Evolutionary conservation across 257 asterid genomes (phyloP), one percentile per base, ranked within the genome.

Genomic region (Capsicum chinense): DNA sequence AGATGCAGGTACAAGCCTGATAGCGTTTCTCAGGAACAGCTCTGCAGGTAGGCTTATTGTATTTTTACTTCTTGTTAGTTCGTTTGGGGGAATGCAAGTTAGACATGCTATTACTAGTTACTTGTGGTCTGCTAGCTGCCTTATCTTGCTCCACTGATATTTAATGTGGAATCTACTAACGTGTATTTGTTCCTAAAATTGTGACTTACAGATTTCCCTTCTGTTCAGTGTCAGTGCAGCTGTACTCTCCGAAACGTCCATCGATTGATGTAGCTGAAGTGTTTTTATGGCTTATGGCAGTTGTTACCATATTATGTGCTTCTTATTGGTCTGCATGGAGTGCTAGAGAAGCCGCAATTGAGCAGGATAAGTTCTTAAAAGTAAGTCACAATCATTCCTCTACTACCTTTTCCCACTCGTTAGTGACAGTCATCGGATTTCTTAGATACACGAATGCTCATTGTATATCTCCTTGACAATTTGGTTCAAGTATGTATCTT

Each of bases 311-410:
- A 15, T 57, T 83, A 60, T 83, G 82, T 83, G 86, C 86, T 69
- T 94, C 99, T 71, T 95, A 94, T 86, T 95, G 99, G 99, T 95
- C 99, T 47, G 97, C 99, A n/a, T 94, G 97, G 97, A 92, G 91
- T 82, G 98, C 99, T 56, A 91, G 92, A 87, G 97, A 95, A 89
- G 93, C 95, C 62, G 93, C 95, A 82, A 76, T 88, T 79, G 98
- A 95, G 89, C 94, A 92, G 83, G 98, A 94, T 86, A 94, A 94
- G 88, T 92, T 93, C 84, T 84, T 95, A 58, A 94, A 95, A 95
- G 99, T 94, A 73, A 83, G 56, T 52, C 54, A 14, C 79, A 47
- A 78, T 7, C 83, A 67, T 8, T 50, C 80, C 12, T 39, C 2
- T 39, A 54, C 35, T 76, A 26, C 59, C 37, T 52, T 76, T 76